phyloP scores from a whole-genome alignment of 306 rosid genomes.

The Dryas alaskensis region DNA sequence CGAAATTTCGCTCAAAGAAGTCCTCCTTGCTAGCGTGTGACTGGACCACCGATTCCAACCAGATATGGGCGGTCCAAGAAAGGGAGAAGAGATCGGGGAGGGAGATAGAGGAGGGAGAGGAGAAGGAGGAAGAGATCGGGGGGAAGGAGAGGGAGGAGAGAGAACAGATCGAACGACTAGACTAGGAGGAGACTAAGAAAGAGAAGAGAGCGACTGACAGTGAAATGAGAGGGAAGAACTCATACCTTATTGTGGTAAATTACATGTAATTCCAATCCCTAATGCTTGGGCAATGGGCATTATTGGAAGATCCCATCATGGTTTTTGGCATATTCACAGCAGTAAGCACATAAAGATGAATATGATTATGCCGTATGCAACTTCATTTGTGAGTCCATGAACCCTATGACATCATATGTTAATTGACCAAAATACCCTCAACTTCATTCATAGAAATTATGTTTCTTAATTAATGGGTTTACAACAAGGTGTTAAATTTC shows the following conservation, averaged over 20 bases:
- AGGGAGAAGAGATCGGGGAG: too few species aligned
- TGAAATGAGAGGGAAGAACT: too few species aligned
- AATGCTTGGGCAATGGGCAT: not conserved
- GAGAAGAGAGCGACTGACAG: too few species aligned
- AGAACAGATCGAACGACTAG: too few species aligned
- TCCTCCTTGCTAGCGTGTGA: too few species aligned
- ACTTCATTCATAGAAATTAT: not conserved
- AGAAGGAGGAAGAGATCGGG: too few species aligned
- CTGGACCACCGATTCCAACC: too few species aligned
- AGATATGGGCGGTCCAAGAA: too few species aligned
- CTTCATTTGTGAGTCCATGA: not conserved
- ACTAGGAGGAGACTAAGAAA: too few species aligned
- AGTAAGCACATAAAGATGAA: conserved; percentile 48
- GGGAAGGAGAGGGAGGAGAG: too few species aligned
- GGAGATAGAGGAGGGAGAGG: too few species aligned
- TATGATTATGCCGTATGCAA: conserved; percentile 51
- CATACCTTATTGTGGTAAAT: not conserved
- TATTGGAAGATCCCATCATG: conserved; percentile 21
- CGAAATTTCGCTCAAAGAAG: too few species aligned
- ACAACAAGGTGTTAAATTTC: not conserved
- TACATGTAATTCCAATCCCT: not conserved
- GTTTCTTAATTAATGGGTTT: not conserved
- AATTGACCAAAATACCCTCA: conserved; percentile 32
- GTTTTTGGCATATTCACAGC: conserved; percentile 60
- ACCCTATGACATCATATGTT: not conserved